These are phyloP conservation scores for Cronartium quercuum DNA, from an alignment of 1,284 basidiomycete genomes.

Conservation along the genomic window DNA sequence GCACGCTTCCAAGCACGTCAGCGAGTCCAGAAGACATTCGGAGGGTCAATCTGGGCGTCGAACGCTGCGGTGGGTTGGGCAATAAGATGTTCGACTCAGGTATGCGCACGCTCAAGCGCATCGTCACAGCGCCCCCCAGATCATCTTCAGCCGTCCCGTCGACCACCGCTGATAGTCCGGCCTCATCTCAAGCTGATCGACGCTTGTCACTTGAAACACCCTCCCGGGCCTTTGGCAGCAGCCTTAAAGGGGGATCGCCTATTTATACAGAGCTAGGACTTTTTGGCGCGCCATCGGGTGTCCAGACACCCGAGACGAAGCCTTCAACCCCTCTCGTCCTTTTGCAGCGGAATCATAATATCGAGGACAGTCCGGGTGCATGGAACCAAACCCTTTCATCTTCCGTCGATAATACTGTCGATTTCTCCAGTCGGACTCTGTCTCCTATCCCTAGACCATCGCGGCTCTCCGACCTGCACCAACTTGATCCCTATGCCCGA, in stretches of 20 bases:
- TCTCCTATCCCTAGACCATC: not conserved
- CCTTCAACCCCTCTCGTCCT: not conserved
- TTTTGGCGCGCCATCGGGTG: no score
- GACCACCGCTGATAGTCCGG: no score
- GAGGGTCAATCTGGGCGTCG: not conserved
- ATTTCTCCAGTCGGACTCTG: not conserved
- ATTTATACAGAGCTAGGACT: no score
- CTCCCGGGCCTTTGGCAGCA: no score
- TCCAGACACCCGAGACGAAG: no score
- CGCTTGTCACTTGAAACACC: not conserved
- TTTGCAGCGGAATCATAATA: not conserved
- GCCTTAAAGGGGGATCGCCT: no score
- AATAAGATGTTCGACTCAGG: slow-evolving; percentile 33
- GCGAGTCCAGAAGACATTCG: not conserved
- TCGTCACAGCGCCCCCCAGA: not conserved
- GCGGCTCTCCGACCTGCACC: not conserved
- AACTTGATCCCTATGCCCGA: slow-evolving; percentile 12
- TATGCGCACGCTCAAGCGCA: slow-evolving; percentile 1
- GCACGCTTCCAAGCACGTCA: not conserved
- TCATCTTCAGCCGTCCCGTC: not conserved
- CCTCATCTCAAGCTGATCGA: no score
- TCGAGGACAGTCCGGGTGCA: not conserved
- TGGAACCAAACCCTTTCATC: not conserved
- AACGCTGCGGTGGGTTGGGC: slow-evolving; percentile 29
- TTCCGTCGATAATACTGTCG: not conserved